phyloP scores from a whole-genome alignment of 805 yeast species.

The Candida chauliodis region DNA sequence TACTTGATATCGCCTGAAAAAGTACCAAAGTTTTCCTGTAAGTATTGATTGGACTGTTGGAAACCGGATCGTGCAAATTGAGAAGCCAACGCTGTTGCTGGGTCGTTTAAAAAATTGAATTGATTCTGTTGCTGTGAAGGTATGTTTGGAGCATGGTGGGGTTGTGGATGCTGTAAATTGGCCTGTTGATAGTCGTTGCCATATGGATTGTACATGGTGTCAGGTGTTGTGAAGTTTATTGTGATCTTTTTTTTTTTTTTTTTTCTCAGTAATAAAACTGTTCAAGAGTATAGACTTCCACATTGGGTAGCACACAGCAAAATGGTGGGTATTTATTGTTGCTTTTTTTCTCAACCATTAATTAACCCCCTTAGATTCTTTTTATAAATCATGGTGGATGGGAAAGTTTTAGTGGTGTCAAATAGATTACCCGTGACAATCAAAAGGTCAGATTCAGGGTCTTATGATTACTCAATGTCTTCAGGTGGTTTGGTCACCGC shows the following conservation, averaged over 20 bases:
- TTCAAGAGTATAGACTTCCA: conserved; percentile 8
- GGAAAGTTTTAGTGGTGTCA: conserved; percentile 87
- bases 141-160: conserved; percentile 41
- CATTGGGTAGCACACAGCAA: conserved; percentile 3
- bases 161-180: conserved; percentile 20
- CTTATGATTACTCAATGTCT: conserved; percentile 84
- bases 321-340: background rate
- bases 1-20: conserved; percentile 62
- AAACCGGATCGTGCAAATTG: conserved; percentile 87
- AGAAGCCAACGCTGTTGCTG: conserved; percentile 78
- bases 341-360: conserved; percentile 1
- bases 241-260: background rate
- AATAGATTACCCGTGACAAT: conserved; percentile 95
- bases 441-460: conserved; percentile 55
- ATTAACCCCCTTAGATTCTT: background rate
- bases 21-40: conserved; percentile 65
- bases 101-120: conserved; percentile 62
- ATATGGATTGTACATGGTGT: conserved; percentile 38
- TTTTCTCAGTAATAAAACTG: too few relatives aligned
- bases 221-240: background rate
- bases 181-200: conserved; percentile 20
- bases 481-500: conserved; percentile 98
- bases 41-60: conserved; percentile 72
- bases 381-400: conserved; percentile 23
- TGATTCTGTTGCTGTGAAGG: conserved; percentile 23